Evolutionary conservation across 1,284 basidiomycete species (phyloP), one percentile per base, ranked within the genome.

Genomic region (Tilletia caries): DNA sequence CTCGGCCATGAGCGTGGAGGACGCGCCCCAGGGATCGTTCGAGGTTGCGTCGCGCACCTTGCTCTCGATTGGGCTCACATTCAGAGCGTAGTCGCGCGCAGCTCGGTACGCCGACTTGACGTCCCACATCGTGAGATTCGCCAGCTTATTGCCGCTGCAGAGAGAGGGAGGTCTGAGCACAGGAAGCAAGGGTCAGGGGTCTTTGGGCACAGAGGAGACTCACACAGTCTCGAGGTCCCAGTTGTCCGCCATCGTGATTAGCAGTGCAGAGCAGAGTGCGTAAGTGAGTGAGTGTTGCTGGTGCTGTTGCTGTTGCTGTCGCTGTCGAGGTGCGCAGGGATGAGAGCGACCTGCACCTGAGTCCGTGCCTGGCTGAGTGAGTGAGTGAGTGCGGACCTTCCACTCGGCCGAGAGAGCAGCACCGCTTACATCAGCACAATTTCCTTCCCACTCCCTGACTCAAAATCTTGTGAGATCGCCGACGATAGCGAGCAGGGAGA

Each of bases 1-100:
- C 82, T 98, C 95, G 83, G 95, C 92, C 95, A 98, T 98, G 83
- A 98, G 86, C 25, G 95, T 96, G 67, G 95, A 97, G 81, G 92
- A 95, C 73, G 96, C 95, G 32, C 96, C 95, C 95, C 95, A 99
- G 68, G 95, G 90, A 76, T 99, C 96, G 81, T 98, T 94, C 79
- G 97, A 98, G 8, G 96, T 98, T 2, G 96, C 95, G 75, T 98
- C 96, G 77, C 89, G 87, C 34, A 99, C 95, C 85, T 98, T 98
- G 20, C 91, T 92, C 85, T 99, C 96, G 89, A 93, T 96, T 86
- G 98, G 95, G 75, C 91, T 92, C 71, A 97, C 87, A 86, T 98
- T 98, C 76, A 98, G 87, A 20, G 97, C 95, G 75, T 83, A 83
- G 67, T 83, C 83, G 33, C 76, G 62, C 15, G 62, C 62, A 5